Base-by-base conservation (phyloP, 768 basidiomycete genomes). In the Clathrus columnatus region DNA sequence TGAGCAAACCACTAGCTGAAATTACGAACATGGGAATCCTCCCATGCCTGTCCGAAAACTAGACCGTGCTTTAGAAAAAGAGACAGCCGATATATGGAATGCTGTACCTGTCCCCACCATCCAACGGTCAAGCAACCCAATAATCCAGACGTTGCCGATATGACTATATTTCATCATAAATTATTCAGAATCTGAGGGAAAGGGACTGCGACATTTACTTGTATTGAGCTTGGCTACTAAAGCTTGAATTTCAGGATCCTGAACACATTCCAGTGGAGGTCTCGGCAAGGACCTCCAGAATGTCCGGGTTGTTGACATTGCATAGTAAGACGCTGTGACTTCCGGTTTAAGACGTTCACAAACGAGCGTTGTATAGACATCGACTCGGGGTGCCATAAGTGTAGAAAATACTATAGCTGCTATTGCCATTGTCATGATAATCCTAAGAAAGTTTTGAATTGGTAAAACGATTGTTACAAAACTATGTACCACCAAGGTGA, bases 41-140 rank as follows among this genome's bases (percentile, higher is more conserved):
- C 10, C 92, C 92, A 64, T 78, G 69, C 16, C 86, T 76, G 69
- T 96, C 92, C 5, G 87, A 89, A 44, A 85, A 75, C 82, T 90
- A 45, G 16, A 17, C 14, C 42, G 10, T 10, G 20, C 17, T 20
- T 7, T 44, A 49, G 24, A 14, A 43, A 4, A 18, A 14, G 18
- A 48, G 20, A 49, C 23, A 24, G 36, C 30, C 46, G 56, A 7
- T 7, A 36, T 7, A 42, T 23, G 51, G 30, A 28, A 54, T n/a
- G 43, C 50, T 44, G 17, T 27, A 57, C 29, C 48, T 55, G 60
- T 54, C 87, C 85, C 92, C 92, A 95, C 80, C 83, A 93, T 2
- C 80, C 88, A 11, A 85, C 83, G 2, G 90, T 91, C 29, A 93
- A 63, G 59, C 87, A 87, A 28, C 81, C 77, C 29, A 95, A 70